These are phyloP conservation scores for Diutina mesorugosa DNA, from an alignment of 1,139 yeast genomes.

Conservation along the genomic window DNA sequence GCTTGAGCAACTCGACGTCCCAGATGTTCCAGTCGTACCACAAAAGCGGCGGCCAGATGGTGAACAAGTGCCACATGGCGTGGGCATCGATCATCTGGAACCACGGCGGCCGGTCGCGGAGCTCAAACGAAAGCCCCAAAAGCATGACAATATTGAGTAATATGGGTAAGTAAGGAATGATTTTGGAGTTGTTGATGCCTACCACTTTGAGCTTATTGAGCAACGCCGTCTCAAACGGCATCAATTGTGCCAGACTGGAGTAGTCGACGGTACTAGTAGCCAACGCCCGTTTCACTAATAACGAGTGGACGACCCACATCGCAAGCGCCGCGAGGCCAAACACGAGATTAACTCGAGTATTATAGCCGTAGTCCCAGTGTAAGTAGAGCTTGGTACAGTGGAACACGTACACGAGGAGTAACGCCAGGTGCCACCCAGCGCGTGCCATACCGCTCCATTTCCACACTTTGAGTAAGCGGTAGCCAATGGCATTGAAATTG, in stretches of 20 bases:
- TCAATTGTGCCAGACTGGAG: conserved; percentile 24
- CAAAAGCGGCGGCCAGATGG: conserved; percentile 27
- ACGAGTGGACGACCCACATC: conserved; percentile 25
- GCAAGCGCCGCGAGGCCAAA: conserved; percentile 20
- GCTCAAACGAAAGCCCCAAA: conserved; percentile 22
- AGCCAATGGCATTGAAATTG: conserved; percentile 23
- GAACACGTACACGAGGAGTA: conserved; percentile 5
- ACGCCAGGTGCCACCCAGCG: conserved; percentile 7
- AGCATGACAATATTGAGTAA: conserved; percentile 21
- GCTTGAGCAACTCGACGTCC: conserved; percentile 21
- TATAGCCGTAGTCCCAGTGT: conserved; percentile 30
- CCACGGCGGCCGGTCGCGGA: conserved; percentile 25
- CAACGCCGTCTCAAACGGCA: conserved; percentile 29
- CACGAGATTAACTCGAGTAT: conserved; percentile 19
- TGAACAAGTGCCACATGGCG: conserved; percentile 31
- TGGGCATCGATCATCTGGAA: conserved; percentile 26
- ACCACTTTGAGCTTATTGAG: conserved; percentile 19
- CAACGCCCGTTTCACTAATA: conserved; percentile 8
- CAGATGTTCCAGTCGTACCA: conserved; percentile 42
- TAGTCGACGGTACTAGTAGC: conserved; percentile 5
- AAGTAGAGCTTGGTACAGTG: conserved; percentile 18
- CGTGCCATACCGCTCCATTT: conserved; percentile 4
- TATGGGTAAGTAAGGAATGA: conserved; percentile 24
- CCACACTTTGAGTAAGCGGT: conserved; percentile 20
- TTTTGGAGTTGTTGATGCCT: background rate